Conservation (phyloP, 2,329 filamentous ascomycete genomes). For the Balansia obtecta region DNA sequence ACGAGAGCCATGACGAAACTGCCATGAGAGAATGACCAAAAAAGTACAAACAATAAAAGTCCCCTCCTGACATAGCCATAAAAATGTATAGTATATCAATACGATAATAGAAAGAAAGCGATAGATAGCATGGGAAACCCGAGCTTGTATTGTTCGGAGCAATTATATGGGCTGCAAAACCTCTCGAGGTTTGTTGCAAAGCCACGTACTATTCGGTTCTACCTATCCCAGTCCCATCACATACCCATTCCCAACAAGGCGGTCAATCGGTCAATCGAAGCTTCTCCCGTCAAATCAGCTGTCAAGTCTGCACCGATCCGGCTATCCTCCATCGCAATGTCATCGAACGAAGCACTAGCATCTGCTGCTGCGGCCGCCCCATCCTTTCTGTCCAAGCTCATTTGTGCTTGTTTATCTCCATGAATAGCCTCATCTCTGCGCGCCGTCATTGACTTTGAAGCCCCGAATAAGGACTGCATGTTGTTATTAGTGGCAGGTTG, state of each 20-base stretch:
- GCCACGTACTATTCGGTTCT: neutral
- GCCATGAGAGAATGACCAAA: neutral
- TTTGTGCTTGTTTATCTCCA: neutral
- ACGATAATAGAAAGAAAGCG: neutral
- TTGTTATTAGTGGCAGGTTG: neutral
- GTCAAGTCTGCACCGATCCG: neutral
- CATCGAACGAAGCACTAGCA: neutral
- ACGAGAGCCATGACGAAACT: neutral
- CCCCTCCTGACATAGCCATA: neutral
- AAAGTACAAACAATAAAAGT: neutral
- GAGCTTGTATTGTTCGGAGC: neutral
- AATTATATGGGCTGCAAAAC: neutral
- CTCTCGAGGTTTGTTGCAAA: neutral
- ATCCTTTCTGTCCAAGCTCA: neutral
- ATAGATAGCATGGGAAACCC: neutral
- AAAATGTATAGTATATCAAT: neutral
- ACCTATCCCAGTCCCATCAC: neutral
- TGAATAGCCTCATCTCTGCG: neutral
- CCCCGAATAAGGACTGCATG: neutral
- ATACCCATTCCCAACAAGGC: constrained; percentile 1
- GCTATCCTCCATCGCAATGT: neutral
- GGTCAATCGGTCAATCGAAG: constrained; percentile 1
- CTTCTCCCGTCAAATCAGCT: neutral
- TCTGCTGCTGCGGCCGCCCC: neutral
- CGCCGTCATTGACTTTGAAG: neutral